A percentile compares a stretch with the other conserved stretches of the same genome.
These are phyloP conservation scores for Saccharomycopsis schoenii DNA, from an alignment of 805 yeast genomes.

Conservation along the genomic window DNA sequence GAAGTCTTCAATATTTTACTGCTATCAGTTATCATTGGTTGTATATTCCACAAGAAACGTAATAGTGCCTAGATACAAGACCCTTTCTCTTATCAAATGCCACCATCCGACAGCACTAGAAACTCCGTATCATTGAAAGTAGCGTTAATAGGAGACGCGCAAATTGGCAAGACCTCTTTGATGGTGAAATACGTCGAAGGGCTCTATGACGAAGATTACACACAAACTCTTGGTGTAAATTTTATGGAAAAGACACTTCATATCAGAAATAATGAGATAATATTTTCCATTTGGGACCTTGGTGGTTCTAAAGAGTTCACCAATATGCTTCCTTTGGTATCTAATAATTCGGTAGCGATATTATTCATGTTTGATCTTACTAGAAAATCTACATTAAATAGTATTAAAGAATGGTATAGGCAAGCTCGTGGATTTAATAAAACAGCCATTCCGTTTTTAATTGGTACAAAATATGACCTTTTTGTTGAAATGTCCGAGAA, in stretches of 20 bases:
- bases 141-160: conserved; percentile 92
- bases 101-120: conserved; percentile 19
- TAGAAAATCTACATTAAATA: conserved; percentile 71
- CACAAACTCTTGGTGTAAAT: conserved; percentile 91
- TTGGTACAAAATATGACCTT: conserved; percentile 89
- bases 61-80: no score
- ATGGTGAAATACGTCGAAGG: conserved; percentile 98
- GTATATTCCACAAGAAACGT: no score
- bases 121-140: conserved; percentile 63
- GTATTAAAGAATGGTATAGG: conserved; percentile 91
- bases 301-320: conserved; percentile 95
- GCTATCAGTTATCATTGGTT: no score
- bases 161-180: conserved; percentile 89
- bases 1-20: no score
- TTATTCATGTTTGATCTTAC: conserved; percentile 86
- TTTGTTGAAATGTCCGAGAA: conserved; percentile 69
- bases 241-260: conserved; percentile 85
- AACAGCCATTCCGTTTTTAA: conserved; percentile 81
- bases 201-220: conserved; percentile 81
- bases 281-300: conserved; percentile 89
- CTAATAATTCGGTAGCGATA: conserved; percentile 86
- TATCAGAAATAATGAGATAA: conserved; percentile 76
- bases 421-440: conserved; percentile 84
- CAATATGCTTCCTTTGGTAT: conserved; percentile 89
- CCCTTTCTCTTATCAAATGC: background rate